Evolutionary conservation across 208 protist species (phyloP).

Genomic region (Blechomonas ayalai): DNA sequence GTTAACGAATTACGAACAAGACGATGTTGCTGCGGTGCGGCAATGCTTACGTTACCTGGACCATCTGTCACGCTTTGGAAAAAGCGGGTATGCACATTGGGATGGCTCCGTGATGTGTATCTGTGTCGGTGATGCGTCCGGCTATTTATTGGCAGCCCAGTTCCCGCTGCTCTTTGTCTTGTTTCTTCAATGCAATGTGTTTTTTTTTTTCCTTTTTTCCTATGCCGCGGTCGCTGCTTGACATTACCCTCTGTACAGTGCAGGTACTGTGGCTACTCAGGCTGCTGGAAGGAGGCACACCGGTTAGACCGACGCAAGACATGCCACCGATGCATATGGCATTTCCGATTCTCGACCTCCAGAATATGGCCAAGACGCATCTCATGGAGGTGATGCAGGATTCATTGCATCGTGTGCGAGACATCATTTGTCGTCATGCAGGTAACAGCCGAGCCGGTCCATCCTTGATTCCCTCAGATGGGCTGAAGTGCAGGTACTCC

Average conservation of each 20-base stretch:
- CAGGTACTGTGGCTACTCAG: no score
- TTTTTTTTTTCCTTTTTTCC: constrained; percentile 4
- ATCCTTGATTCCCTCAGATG: neutral
- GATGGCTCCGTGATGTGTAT: no score
- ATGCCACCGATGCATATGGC: neutral
- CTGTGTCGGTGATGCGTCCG: no score
- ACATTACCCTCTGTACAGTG: no score
- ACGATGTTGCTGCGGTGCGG: no score
- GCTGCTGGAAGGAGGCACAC: no score
- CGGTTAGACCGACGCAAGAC: no score
- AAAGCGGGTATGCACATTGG: no score
- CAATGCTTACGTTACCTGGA: no score
- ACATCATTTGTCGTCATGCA: neutral
- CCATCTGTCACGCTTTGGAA: no score
- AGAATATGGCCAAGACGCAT: neutral
- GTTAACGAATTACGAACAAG: no score
- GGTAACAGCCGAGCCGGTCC: constrained; percentile 5
- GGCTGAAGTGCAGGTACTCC: constrained; percentile 8
- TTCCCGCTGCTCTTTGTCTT: neutral
- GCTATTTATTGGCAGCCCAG: neutral
- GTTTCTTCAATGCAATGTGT: constrained; percentile 1
- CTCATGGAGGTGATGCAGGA: neutral
- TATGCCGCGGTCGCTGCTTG: neutral
- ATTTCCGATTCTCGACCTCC: constrained; percentile 2
- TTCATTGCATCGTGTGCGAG: neutral